Evolutionary conservation across 148 eudicot genomes (phyloP).

Genomic region (Rhododendron ferrugineum): DNA sequence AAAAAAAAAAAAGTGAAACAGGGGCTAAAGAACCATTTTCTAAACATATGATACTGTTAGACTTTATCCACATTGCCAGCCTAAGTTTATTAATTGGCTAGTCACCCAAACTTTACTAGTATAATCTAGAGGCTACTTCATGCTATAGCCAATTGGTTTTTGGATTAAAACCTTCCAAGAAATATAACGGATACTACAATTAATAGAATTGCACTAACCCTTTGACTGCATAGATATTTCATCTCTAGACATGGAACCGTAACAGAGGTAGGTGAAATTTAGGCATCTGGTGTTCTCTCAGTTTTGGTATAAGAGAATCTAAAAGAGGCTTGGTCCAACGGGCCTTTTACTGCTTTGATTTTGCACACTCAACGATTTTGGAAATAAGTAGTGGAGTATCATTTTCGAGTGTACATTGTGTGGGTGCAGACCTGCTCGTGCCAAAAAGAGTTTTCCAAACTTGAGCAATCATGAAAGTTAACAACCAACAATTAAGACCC

Average conservation of each 20-base stretch:
- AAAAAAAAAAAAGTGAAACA: no score
- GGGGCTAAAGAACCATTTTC: no score
- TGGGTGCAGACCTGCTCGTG: neutral
- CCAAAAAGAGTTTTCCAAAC: neutral
- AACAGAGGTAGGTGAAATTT: neutral
- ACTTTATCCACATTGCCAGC: no score
- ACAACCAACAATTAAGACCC: neutral
- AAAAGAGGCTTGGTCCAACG: neutral
- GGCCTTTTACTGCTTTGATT: neutral
- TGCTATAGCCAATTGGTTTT: no score
- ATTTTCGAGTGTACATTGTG: neutral
- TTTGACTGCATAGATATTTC: conserved; percentile 1
- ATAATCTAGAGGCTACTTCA: no score
- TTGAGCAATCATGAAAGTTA: conserved; percentile 1
- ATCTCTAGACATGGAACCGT: neutral
- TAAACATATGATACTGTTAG: no score
- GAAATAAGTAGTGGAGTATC: neutral
- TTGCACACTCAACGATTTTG: neutral
- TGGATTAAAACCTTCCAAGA: no score
- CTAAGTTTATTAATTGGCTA: no score
- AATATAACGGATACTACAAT: neutral
- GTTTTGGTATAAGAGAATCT: neutral
- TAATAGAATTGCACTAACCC: neutral
- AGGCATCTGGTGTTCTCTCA: neutral
- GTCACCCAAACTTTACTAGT: no score